These are phyloP conservation scores for Colletotrichum sojae DNA, from an alignment of 2,329 filamentous ascomycete species.

Conservation along the genomic window DNA sequence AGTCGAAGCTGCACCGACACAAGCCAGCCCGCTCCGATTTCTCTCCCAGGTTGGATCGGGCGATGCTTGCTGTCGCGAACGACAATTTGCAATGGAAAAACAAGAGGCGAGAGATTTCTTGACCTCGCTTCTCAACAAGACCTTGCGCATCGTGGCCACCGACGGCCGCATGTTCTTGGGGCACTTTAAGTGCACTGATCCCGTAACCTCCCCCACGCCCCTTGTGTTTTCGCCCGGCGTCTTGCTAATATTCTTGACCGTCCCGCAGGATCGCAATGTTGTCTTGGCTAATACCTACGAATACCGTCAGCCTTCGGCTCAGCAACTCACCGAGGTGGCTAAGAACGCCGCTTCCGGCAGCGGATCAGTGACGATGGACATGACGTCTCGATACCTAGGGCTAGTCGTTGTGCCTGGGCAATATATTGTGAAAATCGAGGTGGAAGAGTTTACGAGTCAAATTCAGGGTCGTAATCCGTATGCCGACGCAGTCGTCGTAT, in stretches of 20 bases:
- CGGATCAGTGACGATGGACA: slow-evolving; percentile 72
- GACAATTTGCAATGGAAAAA: slow-evolving; percentile 59
- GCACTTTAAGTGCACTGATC: slow-evolving; percentile 94
- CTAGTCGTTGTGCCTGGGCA: slow-evolving; percentile 90
- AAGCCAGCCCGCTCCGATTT: neutral
- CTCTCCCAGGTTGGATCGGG: slow-evolving; percentile 1
- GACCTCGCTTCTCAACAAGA: slow-evolving; percentile 80
- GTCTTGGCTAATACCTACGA: slow-evolving; percentile 90
- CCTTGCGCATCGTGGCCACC: slow-evolving; percentile 82
- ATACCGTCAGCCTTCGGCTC: slow-evolving; percentile 81
- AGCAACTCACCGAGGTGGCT: slow-evolving; percentile 58
- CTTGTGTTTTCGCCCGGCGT: neutral
- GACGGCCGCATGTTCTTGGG: slow-evolving; percentile 93
- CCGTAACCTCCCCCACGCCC: slow-evolving; percentile 53
- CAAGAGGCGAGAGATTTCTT: slow-evolving; percentile 70
- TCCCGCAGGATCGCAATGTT: slow-evolving; percentile 83
- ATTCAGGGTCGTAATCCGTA: slow-evolving; percentile 46
- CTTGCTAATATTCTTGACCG: slow-evolving; percentile 8
- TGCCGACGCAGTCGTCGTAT: neutral
- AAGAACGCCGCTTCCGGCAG: slow-evolving; percentile 50
- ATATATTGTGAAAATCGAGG: slow-evolving; percentile 88
- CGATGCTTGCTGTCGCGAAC: slow-evolving; percentile 17
- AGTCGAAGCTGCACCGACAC: neutral
- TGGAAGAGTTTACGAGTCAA: slow-evolving; percentile 81
- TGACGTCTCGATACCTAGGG: slow-evolving; percentile 89